Conservation (phyloP, 352 stramenopile genomes). For the Globisporangium nodosum region DNA sequence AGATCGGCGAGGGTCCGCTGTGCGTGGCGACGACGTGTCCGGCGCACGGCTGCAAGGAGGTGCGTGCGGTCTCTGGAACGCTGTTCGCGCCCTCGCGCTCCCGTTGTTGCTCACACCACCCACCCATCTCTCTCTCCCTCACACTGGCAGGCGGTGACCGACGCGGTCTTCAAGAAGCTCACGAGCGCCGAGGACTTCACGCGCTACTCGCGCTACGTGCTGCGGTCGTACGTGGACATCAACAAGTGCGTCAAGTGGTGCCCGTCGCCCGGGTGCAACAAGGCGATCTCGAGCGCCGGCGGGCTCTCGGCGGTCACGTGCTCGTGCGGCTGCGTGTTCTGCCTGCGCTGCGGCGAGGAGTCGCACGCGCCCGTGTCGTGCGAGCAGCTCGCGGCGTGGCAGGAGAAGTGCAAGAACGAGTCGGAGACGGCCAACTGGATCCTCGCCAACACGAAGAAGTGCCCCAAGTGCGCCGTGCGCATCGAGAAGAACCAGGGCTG, state of each 20-base stretch:
- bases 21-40: constrained; percentile 95
- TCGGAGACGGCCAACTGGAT: constrained; percentile 99
- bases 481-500: constrained; percentile 99
- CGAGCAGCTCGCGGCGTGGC: constrained; percentile 90
- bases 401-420: constrained; percentile 97
- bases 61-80: constrained; percentile 16
- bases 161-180: constrained; percentile 68
- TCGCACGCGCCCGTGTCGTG: constrained; percentile 93
- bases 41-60: constrained; percentile 93
- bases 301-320: constrained; percentile 76
- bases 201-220: constrained; percentile 91
- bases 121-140: neutral
- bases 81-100: neutral
- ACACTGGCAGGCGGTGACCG: constrained; percentile 40
- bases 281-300: constrained; percentile 87
- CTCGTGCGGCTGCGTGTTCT: constrained; percentile 87
- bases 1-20: constrained; percentile 89
- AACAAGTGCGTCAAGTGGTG: constrained; percentile 97
- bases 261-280: constrained; percentile 93
- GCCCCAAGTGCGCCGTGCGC: constrained; percentile 96
- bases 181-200: constrained; percentile 62
- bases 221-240: constrained; percentile 97
- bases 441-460: constrained; percentile 99
- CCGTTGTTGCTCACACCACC: no score
- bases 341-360: constrained; percentile 94